Conservation (phyloP, 768 basidiomycete genomes). For the Heimioporus sp. region DNA sequence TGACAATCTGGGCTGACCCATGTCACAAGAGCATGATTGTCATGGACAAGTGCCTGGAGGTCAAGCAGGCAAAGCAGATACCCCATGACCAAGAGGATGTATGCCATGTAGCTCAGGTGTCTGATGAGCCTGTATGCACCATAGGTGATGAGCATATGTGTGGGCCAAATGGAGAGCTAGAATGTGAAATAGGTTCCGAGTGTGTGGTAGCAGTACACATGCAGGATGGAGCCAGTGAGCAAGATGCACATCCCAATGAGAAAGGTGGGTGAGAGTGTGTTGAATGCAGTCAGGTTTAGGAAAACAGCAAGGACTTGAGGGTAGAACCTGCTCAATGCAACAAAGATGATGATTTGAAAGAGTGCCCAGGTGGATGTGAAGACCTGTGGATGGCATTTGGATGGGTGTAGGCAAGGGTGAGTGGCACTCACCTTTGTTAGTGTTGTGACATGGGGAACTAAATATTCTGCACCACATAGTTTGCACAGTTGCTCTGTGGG, state of each 20-base stretch:
- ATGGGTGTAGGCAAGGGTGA: background rate
- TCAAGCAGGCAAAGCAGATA: slow-evolving; percentile 4
- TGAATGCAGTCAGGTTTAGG: background rate
- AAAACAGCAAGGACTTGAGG: background rate
- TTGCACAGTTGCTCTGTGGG: slow-evolving; percentile 4
- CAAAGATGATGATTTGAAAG: slow-evolving; percentile 5
- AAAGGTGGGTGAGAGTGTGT: slow-evolving; percentile 11
- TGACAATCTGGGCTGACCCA: background rate
- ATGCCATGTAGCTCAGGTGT: slow-evolving; percentile 30
- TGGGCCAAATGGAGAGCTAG: slow-evolving; percentile 19
- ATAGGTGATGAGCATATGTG: slow-evolving; percentile 23
- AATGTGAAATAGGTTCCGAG: slow-evolving; percentile 29
- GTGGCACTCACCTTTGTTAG: background rate
- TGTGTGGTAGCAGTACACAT: slow-evolving; percentile 13
- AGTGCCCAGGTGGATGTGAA: slow-evolving; percentile 1
- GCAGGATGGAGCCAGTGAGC: slow-evolving; percentile 12
- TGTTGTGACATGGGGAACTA: background rate
- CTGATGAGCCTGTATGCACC: slow-evolving; percentile 28
- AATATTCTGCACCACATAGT: background rate
- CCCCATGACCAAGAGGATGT: background rate
- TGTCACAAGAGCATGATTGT: background rate
- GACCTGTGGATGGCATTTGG: background rate
- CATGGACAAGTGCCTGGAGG: background rate
- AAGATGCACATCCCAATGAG: slow-evolving; percentile 5
- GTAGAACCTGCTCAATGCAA: slow-evolving; percentile 1